Conservation (phyloP, 805 yeast species). For the Candida gorgasii region DNA sequence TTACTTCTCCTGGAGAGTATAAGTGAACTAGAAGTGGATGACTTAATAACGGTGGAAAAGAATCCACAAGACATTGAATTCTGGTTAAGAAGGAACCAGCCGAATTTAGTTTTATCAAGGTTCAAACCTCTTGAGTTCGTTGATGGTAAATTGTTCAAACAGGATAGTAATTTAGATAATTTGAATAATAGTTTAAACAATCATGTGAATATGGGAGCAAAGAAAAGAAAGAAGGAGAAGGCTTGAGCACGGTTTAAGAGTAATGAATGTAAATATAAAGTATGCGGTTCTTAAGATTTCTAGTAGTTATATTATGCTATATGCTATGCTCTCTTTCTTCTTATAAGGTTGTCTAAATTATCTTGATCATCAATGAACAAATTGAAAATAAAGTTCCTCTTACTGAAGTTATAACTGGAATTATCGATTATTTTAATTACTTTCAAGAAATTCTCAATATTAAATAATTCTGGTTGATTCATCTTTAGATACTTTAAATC, state of each 20-base stretch:
- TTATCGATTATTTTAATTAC: slow-evolving; percentile 52
- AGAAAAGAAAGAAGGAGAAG: slow-evolving; percentile 13
- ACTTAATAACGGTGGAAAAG: slow-evolving; percentile 31
- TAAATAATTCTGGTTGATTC: slow-evolving; percentile 53
- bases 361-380: slow-evolving; percentile 51
- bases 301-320: no score
- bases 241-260: not conserved
- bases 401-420: slow-evolving; percentile 62
- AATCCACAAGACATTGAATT: slow-evolving; percentile 41
- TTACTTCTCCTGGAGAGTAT: slow-evolving; percentile 35
- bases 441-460: slow-evolving; percentile 53
- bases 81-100: slow-evolving; percentile 40
- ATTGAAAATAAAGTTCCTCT: slow-evolving; percentile 65
- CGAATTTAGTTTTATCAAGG: slow-evolving; percentile 33
- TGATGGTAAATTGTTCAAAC: slow-evolving; percentile 22
- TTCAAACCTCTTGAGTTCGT: slow-evolving; percentile 33
- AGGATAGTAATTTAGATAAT: slow-evolving; percentile 15
- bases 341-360: slow-evolving; percentile 13
- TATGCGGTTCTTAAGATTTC: no score
- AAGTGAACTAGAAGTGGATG: slow-evolving; percentile 40
- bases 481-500: slow-evolving; percentile 56
- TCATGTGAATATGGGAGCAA: slow-evolving; percentile 10
- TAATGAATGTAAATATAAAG: not conserved
- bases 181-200: slow-evolving; percentile 14
- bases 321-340: slow-evolving; percentile 10